Base-by-base conservation (phyloP, 208 protist genomes). In the Wallacemonas sp. region DNA sequence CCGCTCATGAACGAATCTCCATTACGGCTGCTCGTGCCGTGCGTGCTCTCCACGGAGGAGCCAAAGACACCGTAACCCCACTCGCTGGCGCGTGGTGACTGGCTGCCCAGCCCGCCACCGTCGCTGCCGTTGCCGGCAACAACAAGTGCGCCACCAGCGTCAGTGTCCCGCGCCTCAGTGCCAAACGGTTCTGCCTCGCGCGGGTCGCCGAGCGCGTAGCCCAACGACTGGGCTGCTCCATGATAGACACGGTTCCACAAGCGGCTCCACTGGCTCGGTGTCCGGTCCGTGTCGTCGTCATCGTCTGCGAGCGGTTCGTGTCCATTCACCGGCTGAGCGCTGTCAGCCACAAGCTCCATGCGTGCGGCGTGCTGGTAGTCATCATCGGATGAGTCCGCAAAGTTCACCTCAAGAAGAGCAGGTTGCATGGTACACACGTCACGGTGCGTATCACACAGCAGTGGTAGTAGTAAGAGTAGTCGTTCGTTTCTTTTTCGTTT, bases 381-480 rank as follows among this genome's bases (percentile, higher is more conserved):
- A 12, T 92, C 83, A 60, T 92, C 83, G 38, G 84, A 89, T 17
- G 81, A 89, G 46, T 94, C 89, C 6, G 77, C 39, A 59, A 94
- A 94, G 39, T 54, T 39, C 1, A 94, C 53, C 26, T 79, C 71
- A 52, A 85, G 71, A 6, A 37, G 50, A 45, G 59, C 63, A 17
- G 45, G 13, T 19, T 24, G 9, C 64, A 76, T 73, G 10, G 36
- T 38, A 5, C 22, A 46, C 21, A 17, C 17, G 3, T n/a, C n/a
- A n/a, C n/a, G n/a, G n/a, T n/a, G n/a, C n/a, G n/a, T n/a, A n/a
- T n/a, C n/a, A n/a, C n/a, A n/a, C n/a, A n/a, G n/a, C n/a, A n/a
- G n/a, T n/a, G n/a, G n/a, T n/a, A n/a, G n/a, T n/a, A n/a, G n/a
- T n/a, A n/a, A n/a, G n/a, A n/a, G n/a, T n/a, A n/a, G n/a, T n/a